These are phyloP conservation scores for Endocalyx cinctus DNA, from an alignment of 2,329 filamentous ascomycete species.

Conservation along the genomic window DNA sequence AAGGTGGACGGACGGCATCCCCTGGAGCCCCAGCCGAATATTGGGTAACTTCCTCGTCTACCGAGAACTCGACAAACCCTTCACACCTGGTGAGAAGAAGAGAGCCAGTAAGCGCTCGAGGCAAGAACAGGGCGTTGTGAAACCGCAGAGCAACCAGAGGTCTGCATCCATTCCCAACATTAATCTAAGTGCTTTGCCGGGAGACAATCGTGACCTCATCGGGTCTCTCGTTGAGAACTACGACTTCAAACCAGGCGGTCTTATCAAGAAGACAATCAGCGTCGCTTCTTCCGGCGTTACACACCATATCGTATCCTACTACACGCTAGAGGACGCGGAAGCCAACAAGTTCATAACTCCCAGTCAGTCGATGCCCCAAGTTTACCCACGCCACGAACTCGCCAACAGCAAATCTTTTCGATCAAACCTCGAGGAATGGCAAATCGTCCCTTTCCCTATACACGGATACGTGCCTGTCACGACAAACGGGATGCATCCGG, in stretches of 20 bases:
- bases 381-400: no score
- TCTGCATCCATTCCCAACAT: constrained; percentile 12
- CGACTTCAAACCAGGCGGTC: constrained; percentile 73
- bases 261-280: constrained; percentile 92
- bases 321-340: constrained; percentile 75
- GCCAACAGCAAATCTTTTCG: no score
- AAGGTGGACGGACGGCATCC: constrained; percentile 87
- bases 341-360: constrained; percentile 55
- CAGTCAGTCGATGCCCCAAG: no score
- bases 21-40: constrained; percentile 86
- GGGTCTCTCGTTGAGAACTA: constrained; percentile 89
- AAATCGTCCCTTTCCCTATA: no score
- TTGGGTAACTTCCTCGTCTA: constrained; percentile 83
- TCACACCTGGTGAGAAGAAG: constrained; percentile 81
- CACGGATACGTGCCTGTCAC: no score
- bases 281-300: constrained; percentile 68
- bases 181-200: constrained; percentile 11
- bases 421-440: no score
- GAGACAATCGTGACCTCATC: constrained; percentile 47
- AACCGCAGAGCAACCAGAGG: constrained; percentile 24
- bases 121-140: constrained; percentile 33
- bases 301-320: constrained; percentile 87
- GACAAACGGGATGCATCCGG: no score
- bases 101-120: constrained; percentile 69
- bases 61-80: constrained; percentile 72